phyloP scores from a whole-genome alignment of 73 alveolate species.

The Tetrahymena malaccensis region DNA sequence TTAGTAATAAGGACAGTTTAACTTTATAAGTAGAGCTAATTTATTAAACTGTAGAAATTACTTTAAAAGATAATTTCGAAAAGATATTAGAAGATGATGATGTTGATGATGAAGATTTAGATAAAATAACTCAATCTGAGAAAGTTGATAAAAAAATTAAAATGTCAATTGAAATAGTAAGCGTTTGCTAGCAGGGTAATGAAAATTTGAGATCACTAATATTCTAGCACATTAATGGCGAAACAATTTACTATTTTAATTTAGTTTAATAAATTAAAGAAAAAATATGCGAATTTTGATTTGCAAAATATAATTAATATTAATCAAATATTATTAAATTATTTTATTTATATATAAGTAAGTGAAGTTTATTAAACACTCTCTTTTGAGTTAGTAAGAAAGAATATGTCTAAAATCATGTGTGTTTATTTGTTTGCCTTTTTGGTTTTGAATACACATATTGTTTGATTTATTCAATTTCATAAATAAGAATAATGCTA shows the following conservation, averaged over 20 bases:
- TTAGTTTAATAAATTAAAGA: no score
- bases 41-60: not conserved
- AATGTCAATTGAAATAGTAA: not conserved
- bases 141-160: not conserved
- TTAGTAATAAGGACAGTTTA: not conserved
- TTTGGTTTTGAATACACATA: no score
- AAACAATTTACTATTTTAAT: not conserved
- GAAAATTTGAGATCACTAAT: not conserved
- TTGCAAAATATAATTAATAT: no score
- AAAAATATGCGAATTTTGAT: not conserved
- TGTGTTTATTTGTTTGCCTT: no score
- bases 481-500: no score
- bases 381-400: no score
- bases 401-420: no score
- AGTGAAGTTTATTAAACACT: no score
- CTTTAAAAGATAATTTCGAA: no score
- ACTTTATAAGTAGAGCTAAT: not conserved
- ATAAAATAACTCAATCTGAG: not conserved
- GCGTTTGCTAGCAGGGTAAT: not conserved
- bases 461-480: no score
- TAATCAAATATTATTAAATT: no score
- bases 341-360: no score
- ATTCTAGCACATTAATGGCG: not conserved
- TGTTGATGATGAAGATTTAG: not conserved
- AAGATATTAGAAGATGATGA: not conserved